phyloP scores from a whole-genome alignment of 768 basidiomycete species.

The Suillus fuscotomentosus region DNA sequence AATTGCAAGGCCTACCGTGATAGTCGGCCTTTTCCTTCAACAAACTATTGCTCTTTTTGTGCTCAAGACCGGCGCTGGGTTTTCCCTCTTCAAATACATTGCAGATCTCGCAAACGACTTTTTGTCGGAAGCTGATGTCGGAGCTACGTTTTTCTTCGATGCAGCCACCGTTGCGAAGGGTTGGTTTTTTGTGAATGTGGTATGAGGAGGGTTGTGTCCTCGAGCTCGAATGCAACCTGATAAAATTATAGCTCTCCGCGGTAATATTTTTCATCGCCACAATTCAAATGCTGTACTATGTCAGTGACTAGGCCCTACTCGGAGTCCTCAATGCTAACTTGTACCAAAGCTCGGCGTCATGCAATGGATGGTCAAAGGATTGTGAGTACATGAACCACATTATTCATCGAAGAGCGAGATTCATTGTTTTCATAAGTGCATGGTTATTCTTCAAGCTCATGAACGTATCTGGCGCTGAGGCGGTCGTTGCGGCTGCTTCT shows the following conservation, averaged over 20 bases:
- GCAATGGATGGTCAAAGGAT: slow-evolving; percentile 90
- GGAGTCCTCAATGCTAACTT: neutral
- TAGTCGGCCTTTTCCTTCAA: slow-evolving; percentile 83
- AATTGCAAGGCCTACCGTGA: slow-evolving; percentile 72
- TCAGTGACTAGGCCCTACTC: slow-evolving; percentile 6
- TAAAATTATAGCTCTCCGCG: slow-evolving; percentile 49
- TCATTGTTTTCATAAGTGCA: slow-evolving; percentile 45
- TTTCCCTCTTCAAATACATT: slow-evolving; percentile 81
- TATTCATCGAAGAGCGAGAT: neutral
- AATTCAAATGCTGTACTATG: slow-evolving; percentile 87
- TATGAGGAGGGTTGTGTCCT: slow-evolving; percentile 31
- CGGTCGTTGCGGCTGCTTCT: slow-evolving; percentile 88
- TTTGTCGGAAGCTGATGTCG: slow-evolving; percentile 62
- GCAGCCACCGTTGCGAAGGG: slow-evolving; percentile 58
- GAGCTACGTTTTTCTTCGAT: slow-evolving; percentile 84
- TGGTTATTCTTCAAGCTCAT: slow-evolving; percentile 94
- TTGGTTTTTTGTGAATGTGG: slow-evolving; percentile 86
- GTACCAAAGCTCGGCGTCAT: slow-evolving; percentile 65
- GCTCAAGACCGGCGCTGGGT: slow-evolving; percentile 81
- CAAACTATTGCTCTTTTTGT: slow-evolving; percentile 88
- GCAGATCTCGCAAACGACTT: slow-evolving; percentile 81
- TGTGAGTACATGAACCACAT: slow-evolving; percentile 45
- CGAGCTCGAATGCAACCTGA: neutral
- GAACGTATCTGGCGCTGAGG: slow-evolving; percentile 93
- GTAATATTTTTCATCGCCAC: slow-evolving; percentile 96